Conservation (phyloP, 2,329 filamentous ascomycete species). For the Cladosporium sp. region DNA sequence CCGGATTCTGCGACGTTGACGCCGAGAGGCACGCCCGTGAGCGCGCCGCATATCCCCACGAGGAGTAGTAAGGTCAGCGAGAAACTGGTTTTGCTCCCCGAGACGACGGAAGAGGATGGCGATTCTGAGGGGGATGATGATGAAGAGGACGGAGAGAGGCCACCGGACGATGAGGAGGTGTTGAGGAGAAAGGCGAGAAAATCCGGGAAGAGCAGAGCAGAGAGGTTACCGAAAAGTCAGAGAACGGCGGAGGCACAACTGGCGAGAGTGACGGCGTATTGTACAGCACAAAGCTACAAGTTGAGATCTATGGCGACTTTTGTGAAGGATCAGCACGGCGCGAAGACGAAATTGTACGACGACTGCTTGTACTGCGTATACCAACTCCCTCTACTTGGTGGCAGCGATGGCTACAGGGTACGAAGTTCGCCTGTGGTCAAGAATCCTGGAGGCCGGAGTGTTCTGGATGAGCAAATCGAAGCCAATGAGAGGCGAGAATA, state of each 20-base stretch:
- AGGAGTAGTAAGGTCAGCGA: slow-evolving; percentile 92
- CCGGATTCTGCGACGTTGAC: slow-evolving; percentile 25
- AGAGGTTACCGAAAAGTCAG: slow-evolving; percentile 83
- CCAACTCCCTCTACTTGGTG: slow-evolving; percentile 81
- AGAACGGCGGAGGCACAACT: slow-evolving; percentile 71
- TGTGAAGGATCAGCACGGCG: slow-evolving; percentile 78
- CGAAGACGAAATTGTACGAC: slow-evolving; percentile 94
- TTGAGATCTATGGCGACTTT: slow-evolving; percentile 85
- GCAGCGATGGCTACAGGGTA: slow-evolving; percentile 79
- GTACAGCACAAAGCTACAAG: slow-evolving; percentile 90
- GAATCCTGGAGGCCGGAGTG: slow-evolving; percentile 86
- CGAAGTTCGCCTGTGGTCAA: slow-evolving; percentile 89
- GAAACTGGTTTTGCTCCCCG: slow-evolving; percentile 91
- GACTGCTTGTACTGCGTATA: slow-evolving; percentile 97
- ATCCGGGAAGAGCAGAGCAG: slow-evolving; percentile 83
- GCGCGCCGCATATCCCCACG: slow-evolving; percentile 60
- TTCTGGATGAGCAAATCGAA: slow-evolving; percentile 94
- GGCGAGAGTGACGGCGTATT: slow-evolving; percentile 89
- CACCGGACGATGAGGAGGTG: slow-evolving; percentile 64
- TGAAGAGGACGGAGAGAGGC: slow-evolving; percentile 54
- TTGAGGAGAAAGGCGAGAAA: slow-evolving; percentile 58
- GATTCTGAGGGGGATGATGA: slow-evolving; percentile 52
- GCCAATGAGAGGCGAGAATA: slow-evolving; percentile 85
- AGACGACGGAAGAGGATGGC: slow-evolving; percentile 57
- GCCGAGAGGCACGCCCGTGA: slow-evolving; percentile 39